Conservation (phyloP, 305 asterid genomes). For the Andrographis paniculata region DNA sequence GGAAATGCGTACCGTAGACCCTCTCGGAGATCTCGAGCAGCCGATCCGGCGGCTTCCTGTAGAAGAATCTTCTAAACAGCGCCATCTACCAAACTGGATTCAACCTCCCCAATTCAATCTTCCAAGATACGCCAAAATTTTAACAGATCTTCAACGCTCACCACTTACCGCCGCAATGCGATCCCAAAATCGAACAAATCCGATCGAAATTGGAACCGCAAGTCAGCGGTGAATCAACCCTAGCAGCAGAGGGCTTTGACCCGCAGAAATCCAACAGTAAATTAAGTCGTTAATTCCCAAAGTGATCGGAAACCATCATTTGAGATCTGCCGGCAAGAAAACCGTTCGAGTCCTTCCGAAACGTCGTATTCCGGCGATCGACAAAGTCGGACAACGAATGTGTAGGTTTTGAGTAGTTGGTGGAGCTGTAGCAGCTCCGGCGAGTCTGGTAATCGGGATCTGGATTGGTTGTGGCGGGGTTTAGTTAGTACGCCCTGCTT, state of each 20-base stretch:
- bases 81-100: slow-evolving; percentile 77
- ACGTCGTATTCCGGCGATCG: too few species aligned
- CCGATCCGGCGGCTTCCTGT: slow-evolving; percentile 99
- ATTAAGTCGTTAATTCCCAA: neutral
- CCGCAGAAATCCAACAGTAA: slow-evolving; percentile 29
- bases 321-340: too few species aligned
- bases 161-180: neutral
- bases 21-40: slow-evolving; percentile 98
- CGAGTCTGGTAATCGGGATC: too few species aligned
- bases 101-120: slow-evolving; percentile 37
- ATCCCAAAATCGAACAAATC: neutral
- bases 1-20: slow-evolving; percentile 64
- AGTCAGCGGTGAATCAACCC: slow-evolving; percentile 13
- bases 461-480: too few species aligned
- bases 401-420: too few species aligned
- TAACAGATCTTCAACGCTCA: slow-evolving; percentile 25
- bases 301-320: too few species aligned
- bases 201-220: neutral
- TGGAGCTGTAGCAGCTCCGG: too few species aligned
- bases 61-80: slow-evolving; percentile 97
- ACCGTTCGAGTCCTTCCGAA: too few species aligned
- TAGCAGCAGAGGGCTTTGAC: slow-evolving; percentile 17
- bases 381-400: too few species aligned
- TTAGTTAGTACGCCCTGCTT: too few species aligned
- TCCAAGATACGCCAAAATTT: slow-evolving; percentile 4